A percentile compares a stretch with the other conserved stretches of the same genome.
phyloP scores from a whole-genome alignment of 371 early-diverging fungal genomes.

The Mucor velutinosus region DNA sequence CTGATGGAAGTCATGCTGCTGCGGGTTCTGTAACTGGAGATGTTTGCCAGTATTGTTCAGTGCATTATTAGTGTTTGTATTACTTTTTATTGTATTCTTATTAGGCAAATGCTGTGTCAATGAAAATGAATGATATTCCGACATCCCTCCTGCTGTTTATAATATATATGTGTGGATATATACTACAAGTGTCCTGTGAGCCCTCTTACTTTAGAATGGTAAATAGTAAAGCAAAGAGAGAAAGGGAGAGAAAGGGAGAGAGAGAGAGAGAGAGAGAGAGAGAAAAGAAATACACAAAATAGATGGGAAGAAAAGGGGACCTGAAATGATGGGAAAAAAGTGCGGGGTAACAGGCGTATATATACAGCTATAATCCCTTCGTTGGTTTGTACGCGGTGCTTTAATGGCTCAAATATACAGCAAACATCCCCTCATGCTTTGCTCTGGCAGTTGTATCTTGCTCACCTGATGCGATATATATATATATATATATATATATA shows the following conservation, averaged over 20 bases:
- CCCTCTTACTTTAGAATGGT: not conserved
- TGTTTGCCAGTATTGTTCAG: not conserved
- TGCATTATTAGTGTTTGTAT: not conserved
- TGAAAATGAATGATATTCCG: conserved; percentile 25
- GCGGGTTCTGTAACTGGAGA: not conserved
- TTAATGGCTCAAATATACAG: not conserved
- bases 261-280: not conserved
- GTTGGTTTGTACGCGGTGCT: not conserved
- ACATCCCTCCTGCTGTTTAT: conserved; percentile 6
- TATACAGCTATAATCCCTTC: not conserved
- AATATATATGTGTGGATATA: not conserved
- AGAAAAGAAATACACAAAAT: conserved; percentile 4
- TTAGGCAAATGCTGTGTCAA: conserved; percentile 6
- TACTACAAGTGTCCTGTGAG: not conserved
- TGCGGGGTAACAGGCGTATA: conserved; percentile 13
- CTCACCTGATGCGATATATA: not conserved
- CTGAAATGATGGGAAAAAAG: conserved; percentile 24
- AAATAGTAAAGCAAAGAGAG: not conserved
- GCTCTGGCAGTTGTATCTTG: not conserved
- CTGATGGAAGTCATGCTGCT: not conserved
- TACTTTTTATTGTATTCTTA: not conserved
- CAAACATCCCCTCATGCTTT: not conserved
- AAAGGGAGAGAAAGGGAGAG: not conserved
- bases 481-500: not conserved
- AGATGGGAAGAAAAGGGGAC: conserved; percentile 14